Evolutionary conservation across 2,329 filamentous ascomycete species (phyloP), one percentile per base, ranked within the genome.

Genomic region (Colletotrichum sp.): DNA sequence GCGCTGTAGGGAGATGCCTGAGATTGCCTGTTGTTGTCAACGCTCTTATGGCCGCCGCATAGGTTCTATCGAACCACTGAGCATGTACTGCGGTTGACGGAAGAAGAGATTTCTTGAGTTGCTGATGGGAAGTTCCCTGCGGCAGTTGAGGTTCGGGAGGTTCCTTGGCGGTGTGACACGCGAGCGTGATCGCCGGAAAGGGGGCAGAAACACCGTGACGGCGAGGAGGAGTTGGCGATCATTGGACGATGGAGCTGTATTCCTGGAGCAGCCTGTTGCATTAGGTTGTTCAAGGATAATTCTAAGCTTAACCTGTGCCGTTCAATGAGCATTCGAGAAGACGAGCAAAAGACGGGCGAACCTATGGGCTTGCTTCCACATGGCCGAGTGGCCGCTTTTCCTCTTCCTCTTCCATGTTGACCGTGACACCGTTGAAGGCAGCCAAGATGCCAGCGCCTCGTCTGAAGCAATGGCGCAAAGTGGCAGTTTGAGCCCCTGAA

Each of bases 141-240:
- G 66, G 66, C 57, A 73, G 34, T 73, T 69, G 28, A 39, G 36
- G 64, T 67, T 72, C 28, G 65, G 66, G 36, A 28, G 28, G n/a
- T 9, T 70, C 39, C 71, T 74, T 74, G 72, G 67, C 72, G 16
- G 30, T 65, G 72, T 59, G 71, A 30, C 66, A 71, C 39, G 71
- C 66, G 36, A 71, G 30, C 36, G 8, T 71, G 72, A 74, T 74
- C 67, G 67, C 72, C 27, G 22, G 15, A 27, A 36, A 63, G 28
- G 67, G 48, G 48, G 32, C 30, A 34, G 44, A 60, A 71, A 61
- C 60, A 57, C 27, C 28, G n/a, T 27, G 30, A 71, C n/a, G 22
- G 28, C 19, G 15, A 22, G 32, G 13, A 27, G 30, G 28, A 9
- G 28, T 28, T 59, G 15, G 12, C 36, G 44, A 64, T 28, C 16